phyloP scores from a whole-genome alignment of 768 basidiomycete genomes.

The Trametes sanguinea region DNA sequence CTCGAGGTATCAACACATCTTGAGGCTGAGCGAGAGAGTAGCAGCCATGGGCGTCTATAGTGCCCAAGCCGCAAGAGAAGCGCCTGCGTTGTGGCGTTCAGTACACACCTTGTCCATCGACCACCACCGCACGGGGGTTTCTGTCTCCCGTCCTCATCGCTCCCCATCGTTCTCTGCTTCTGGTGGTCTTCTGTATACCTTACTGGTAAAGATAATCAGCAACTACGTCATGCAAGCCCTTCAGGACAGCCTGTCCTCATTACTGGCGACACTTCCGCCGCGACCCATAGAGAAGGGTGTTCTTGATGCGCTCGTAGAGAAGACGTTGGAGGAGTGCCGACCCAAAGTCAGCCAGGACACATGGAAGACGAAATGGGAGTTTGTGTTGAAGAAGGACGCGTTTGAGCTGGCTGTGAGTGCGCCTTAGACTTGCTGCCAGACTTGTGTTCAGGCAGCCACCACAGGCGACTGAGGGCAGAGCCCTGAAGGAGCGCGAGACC shows the following conservation, averaged over 20 bases:
- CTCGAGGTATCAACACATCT: no score
- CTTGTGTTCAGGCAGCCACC: neutral
- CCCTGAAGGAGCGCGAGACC: slow-evolving; percentile 51
- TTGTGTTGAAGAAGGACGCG: slow-evolving; percentile 67
- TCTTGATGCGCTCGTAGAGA: slow-evolving; percentile 53
- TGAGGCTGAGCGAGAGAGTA: no score
- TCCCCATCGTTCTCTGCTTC: neutral
- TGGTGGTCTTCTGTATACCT: neutral
- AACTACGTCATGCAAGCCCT: slow-evolving; percentile 48
- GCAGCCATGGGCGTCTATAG: neutral
- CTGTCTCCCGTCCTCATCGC: neutral
- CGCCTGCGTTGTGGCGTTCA: neutral
- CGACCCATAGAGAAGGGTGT: slow-evolving; percentile 48
- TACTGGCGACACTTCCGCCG: slow-evolving; percentile 55
- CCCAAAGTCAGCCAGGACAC: slow-evolving; percentile 53
- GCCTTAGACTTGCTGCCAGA: neutral
- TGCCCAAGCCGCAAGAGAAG: neutral
- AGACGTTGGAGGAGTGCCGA: slow-evolving; percentile 45
- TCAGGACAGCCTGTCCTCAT: slow-evolving; percentile 48
- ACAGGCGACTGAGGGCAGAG: slow-evolving; percentile 69
- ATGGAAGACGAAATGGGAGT: slow-evolving; percentile 75
- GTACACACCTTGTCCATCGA: neutral
- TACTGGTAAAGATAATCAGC: neutral
- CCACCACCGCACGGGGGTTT: neutral
- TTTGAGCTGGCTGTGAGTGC: slow-evolving; percentile 68